Evolutionary conservation across 148 eudicot species (phyloP).

Genomic region (Fagopyrum homotropicum): DNA sequence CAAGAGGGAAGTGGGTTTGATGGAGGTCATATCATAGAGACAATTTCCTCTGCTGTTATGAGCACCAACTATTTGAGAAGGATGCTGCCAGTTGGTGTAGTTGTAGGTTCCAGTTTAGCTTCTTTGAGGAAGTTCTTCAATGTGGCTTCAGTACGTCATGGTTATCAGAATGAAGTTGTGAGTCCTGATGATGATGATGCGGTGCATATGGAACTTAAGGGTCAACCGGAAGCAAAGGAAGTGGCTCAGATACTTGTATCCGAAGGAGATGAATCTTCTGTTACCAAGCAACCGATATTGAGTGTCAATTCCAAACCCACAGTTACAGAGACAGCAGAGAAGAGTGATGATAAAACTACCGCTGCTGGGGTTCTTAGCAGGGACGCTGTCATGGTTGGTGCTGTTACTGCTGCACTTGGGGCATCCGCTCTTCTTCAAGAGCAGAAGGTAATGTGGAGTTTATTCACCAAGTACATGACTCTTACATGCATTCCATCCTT

Average conservation of each 20-base stretch:
- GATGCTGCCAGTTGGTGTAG: conserved; percentile 75
- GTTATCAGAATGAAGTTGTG: conserved; percentile 18
- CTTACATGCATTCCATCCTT: neutral
- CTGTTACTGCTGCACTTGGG: conserved; percentile 90
- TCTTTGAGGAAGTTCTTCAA: conserved; percentile 50
- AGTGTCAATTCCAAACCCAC: neutral
- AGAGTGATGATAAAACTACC: neutral
- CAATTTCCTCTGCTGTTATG: conserved; percentile 48
- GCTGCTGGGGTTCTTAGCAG: conserved; percentile 22
- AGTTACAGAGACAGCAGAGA: conserved; percentile 10
- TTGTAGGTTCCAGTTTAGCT: conserved; percentile 85
- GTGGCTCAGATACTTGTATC: conserved; percentile 18
- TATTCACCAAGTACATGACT: neutral
- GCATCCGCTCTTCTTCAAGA: conserved; percentile 67
- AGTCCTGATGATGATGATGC: conserved; percentile 23
- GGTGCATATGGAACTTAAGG: conserved; percentile 16
- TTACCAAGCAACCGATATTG: neutral
- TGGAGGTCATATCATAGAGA: conserved; percentile 42
- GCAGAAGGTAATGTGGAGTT: conserved; percentile 45
- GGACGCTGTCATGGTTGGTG: conserved; percentile 59
- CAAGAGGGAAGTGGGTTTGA: conserved; percentile 31
- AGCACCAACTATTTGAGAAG: conserved; percentile 53
- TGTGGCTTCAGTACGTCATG: conserved; percentile 26
- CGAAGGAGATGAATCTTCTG: conserved; percentile 13
- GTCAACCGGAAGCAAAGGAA: conserved; percentile 20